Base-by-base conservation (phyloP, 176 grass and related monocot genomes). In the Miscanthus lutarioriparius region DNA sequence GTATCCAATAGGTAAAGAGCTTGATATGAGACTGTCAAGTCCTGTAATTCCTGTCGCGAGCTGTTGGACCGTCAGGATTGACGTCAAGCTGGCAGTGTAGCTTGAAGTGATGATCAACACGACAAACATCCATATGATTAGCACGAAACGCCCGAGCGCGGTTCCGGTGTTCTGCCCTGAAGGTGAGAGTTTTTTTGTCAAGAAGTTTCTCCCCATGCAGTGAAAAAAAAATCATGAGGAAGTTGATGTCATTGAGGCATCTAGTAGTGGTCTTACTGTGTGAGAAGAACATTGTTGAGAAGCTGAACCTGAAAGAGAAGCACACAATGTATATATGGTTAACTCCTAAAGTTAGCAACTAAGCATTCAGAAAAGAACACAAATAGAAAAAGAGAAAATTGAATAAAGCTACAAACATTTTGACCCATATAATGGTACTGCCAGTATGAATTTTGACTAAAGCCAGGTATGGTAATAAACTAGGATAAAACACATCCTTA, bases 231-330 rank as follows among this genome's bases (percentile, higher is more conserved):
- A 62, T 70, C 40, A 78, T 54, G 58, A 7, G 10, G 63, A 76
- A 74, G n/a, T 12, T 25, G n/a, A 62, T 62, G 58, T 26, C n/a
- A 26, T 12, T 7, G 58, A 62, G 23, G 58, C 72, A 85, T 79
- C 28, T 25, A 61, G 56, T 79, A 83, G 61, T 85, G 23, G 73
- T 91, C 92, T 85, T 91, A 98, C 96, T 91, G 64, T 95, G 96
- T 54, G 92, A 38, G 70, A 90, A 95, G 84, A 98, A 98, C 90
- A 98, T 91, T 35, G 96, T 98, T 40, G 96, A 98, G 92, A 98
- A 93, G 82, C 83, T 98, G 81, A 98, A 98, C 95, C 95, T 94
- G 88, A 82, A 87, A 58, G 27, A 71, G 67, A 87, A 26, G 58
- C 41, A 88, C 54, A 20, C 23, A 86, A 40, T 45, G 73, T 47